Evolutionary conservation across 2,329 filamentous ascomycete species (phyloP), one percentile per base, ranked within the genome.

Genomic region (Blumeriella jaapii): DNA sequence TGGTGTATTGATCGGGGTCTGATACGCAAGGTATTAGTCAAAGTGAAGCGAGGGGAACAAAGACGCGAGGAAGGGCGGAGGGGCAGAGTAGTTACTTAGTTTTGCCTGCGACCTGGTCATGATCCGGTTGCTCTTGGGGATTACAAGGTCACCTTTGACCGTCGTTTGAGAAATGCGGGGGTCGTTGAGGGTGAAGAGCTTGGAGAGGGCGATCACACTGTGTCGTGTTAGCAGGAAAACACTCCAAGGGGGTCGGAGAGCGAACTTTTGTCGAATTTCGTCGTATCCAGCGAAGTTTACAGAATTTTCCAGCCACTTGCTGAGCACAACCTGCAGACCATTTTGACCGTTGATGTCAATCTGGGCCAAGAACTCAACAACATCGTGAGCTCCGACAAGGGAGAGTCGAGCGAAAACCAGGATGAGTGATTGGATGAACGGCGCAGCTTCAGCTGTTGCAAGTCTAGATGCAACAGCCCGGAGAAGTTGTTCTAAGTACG

Each of bases 261-360:
- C 77, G 59, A 65, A 87, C 82, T 96, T 98, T 59, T 95, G 85
- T 49, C 87, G 75, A 50, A 96, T 96, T 59, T 95, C 89, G 51
- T 96, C 87, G 51, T 95, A 98, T 9, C 91, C 91, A n/a, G 86
- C 86, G 61, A 98, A 98, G 59, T 82, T 93, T 59, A 93, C 74
- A 3, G 86, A 94, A 59, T 96, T 94, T 62, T 96, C 91, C 1
- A 98, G 67, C 91, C 91, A 98, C 61, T 96, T 95, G 60, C 78
- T 71, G 47, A 96, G 64, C 3, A 98, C 91, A 15, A 95, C 78
- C 45, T 87, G 75, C 6, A 98, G 64, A n/a, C 87, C 91, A 52
- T 71, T 93, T 54, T 82, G 69, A 12, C 78, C 78, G 30, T 75
- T 74, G 46, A 96, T 82, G 48, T 85, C 72, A 43, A 94, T 79